Percentiles rank a stretch among this genome's conserved stretches.
These are phyloP conservation scores for Toxoplasma gondii DNA, from an alignment of 169 alveolate genomes.

Conservation along the genomic window DNA sequence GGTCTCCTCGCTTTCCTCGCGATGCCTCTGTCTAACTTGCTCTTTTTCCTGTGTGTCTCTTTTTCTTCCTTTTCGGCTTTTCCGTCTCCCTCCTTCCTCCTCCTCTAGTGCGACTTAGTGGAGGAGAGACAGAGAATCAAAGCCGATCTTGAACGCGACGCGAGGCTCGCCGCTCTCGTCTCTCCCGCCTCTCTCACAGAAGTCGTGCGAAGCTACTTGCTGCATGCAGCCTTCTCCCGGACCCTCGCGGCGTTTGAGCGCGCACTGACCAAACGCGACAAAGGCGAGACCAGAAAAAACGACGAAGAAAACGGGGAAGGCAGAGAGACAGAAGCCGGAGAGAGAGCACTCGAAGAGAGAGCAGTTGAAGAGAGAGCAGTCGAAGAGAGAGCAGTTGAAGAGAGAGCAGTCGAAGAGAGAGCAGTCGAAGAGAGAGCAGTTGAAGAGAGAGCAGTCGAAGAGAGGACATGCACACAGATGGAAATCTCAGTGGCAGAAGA, in stretches of 20 bases:
- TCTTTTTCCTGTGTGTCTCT: too few species aligned
- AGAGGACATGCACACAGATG: too few species aligned
- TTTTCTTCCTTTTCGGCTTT: background rate
- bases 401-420: too few species aligned
- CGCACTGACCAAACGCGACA: background rate
- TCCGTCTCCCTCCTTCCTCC: too few species aligned
- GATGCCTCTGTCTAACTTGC: too few species aligned
- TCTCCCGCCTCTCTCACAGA: background rate
- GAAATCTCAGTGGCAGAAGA: too few species aligned
- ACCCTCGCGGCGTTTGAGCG: slow-evolving; percentile 38
- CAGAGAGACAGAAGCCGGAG: background rate
- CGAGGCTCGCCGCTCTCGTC: background rate
- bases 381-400: too few species aligned
- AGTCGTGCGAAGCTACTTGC: slow-evolving; percentile 35
- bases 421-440: too few species aligned
- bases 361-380: background rate
- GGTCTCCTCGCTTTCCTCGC: too few species aligned
- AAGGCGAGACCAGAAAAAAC: background rate
- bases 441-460: too few species aligned
- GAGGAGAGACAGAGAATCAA: slow-evolving; percentile 32
- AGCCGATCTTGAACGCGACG: background rate
- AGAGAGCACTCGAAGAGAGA: background rate
- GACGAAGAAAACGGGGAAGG: background rate
- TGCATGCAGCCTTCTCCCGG: slow-evolving; percentile 37
- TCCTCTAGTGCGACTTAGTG: background rate